A percentile compares a stretch with the other conserved stretches of the same genome.
Conservation (phyloP, 2,329 filamentous ascomycete species). For the Penicillium sp. region DNA sequence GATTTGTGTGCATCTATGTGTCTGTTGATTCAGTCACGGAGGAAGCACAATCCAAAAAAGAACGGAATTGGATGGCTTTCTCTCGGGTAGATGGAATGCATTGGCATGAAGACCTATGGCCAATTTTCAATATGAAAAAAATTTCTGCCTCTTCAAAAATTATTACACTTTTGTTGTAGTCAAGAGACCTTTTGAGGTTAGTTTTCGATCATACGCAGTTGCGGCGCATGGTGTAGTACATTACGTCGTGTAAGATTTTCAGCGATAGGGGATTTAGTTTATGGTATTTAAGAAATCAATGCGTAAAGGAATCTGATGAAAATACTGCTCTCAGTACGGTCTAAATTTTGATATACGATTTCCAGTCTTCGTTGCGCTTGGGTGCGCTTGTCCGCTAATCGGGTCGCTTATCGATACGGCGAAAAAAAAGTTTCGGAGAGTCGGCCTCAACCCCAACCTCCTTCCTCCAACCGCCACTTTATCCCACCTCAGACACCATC, state of each 20-base stretch:
- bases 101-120: conserved; percentile 38
- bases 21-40: conserved; percentile 43
- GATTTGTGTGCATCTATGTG: conserved; percentile 42
- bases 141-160: conserved; percentile 16
- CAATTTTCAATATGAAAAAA: conserved; percentile 28
- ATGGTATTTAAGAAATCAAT: not conserved
- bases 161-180: not conserved
- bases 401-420: conserved; percentile 36
- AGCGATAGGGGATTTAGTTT: not conserved
- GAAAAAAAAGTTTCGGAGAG: conserved; percentile 31
- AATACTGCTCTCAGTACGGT: not conserved
- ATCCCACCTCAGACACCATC: conserved; percentile 1
- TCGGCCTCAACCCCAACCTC: conserved; percentile 69
- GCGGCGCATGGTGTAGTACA: not conserved
- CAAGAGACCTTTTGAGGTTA: not conserved
- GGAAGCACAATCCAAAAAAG: conserved; percentile 39
- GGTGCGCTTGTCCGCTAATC: not conserved
- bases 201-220: not conserved
- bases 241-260: not conserved
- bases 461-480: conserved; percentile 52
- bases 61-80: conserved; percentile 40
- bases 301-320: not conserved
- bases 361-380: not conserved
- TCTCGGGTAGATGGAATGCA: conserved; percentile 44
- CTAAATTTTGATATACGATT: not conserved